These are phyloP conservation scores for Fusarium sp. DNA, from an alignment of 2,329 filamentous ascomycete species.

Conservation along the genomic window DNA sequence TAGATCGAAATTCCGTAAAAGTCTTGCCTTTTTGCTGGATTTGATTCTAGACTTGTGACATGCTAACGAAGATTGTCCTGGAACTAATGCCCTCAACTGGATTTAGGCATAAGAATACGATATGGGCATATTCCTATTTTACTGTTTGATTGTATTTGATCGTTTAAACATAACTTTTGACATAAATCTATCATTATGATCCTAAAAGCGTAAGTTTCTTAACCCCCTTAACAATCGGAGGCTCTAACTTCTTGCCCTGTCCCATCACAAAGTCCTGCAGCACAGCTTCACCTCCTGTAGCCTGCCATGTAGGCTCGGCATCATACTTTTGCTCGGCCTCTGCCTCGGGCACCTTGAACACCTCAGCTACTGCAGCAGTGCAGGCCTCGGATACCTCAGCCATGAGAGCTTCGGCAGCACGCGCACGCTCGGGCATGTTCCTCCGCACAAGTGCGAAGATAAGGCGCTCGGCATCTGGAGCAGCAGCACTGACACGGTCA, in stretches of 20 bases:
- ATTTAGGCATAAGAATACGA: neutral
- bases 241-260: slow-evolving; percentile 55
- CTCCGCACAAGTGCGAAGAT: slow-evolving; percentile 81
- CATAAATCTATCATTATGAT: slow-evolving; percentile 39
- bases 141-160: slow-evolving; percentile 12
- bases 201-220: slow-evolving; percentile 62
- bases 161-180: slow-evolving; percentile 12
- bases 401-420: slow-evolving; percentile 78
- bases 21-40: neutral
- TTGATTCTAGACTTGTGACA: neutral
- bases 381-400: slow-evolving; percentile 79
- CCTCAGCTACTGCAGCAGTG: slow-evolving; percentile 71
- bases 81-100: neutral
- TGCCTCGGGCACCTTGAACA: slow-evolving; percentile 60
- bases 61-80: neutral
- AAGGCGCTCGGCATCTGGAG: slow-evolving; percentile 77
- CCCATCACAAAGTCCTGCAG: slow-evolving; percentile 61
- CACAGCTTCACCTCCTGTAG: slow-evolving; percentile 62
- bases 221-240: slow-evolving; percentile 60
- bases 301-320: slow-evolving; percentile 44
- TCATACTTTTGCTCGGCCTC: slow-evolving; percentile 33
- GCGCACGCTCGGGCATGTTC: slow-evolving; percentile 87
- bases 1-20: neutral
- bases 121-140: neutral
- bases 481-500: slow-evolving; percentile 79